A percentile compares a stretch with the other conserved stretches of the same genome.
phyloP scores from a whole-genome alignment of 495 filamentous ascomycete genomes.

The Rhypophila decipiens region DNA sequence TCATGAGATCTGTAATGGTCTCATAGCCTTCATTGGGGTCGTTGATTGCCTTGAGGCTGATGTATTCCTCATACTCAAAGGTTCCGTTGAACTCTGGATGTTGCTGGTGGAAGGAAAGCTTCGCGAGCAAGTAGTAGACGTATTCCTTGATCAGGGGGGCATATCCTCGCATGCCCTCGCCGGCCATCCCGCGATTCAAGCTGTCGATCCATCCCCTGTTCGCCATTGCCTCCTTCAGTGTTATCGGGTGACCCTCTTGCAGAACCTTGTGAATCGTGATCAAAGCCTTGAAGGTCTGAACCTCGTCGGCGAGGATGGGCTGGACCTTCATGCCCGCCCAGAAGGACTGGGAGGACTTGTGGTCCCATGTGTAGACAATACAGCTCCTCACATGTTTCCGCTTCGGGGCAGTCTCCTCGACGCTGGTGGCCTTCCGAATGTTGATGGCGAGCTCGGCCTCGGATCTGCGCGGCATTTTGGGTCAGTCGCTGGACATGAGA shows the following conservation, averaged over 20 bases:
- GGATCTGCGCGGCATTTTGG: conserved; percentile 49
- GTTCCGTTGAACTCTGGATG: conserved; percentile 98
- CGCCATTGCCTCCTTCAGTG: conserved; percentile 80
- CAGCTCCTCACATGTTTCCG: conserved; percentile 97
- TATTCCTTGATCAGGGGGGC: conserved; percentile 90
- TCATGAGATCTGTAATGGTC: conserved; percentile 94
- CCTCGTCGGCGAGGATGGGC: conserved; percentile 90
- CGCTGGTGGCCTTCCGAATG: conserved; percentile 93
- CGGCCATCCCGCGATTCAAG: conserved; percentile 73
- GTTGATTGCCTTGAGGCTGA: conserved; percentile 95
- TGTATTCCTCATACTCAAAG: conserved; percentile 98
- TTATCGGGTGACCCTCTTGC: conserved; percentile 89
- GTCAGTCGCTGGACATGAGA: conserved; percentile 14
- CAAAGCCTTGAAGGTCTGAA: conserved; percentile 88
- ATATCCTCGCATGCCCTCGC: conserved; percentile 88
- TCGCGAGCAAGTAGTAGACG: conserved; percentile 86
- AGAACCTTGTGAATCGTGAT: conserved; percentile 94
- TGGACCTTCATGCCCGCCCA: conserved; percentile 99
- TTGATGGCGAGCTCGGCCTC: conserved; percentile 92
- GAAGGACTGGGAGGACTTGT: conserved; percentile 93
- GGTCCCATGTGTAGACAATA: conserved; percentile 99
- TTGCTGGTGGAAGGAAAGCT: conserved; percentile 87
- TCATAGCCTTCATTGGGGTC: conserved; percentile 99
- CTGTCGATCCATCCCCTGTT: conserved; percentile 90
- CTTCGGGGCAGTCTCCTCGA: conserved; percentile 93